phyloP scores from a whole-genome alignment of 2,329 filamentous ascomycete species.

The Fusarium sp. region DNA sequence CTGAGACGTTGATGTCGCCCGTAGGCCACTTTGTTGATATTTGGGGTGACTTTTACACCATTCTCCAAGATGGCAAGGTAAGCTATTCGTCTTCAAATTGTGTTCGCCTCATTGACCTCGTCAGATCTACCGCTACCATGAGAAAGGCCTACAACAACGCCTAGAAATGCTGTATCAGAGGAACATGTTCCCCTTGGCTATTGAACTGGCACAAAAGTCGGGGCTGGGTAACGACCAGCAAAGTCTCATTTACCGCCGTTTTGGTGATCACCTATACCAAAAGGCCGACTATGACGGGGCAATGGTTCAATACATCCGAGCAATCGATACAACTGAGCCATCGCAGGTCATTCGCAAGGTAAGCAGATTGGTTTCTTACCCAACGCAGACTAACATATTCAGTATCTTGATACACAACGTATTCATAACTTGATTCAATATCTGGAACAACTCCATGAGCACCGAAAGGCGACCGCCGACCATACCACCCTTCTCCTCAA shows the following conservation, averaged over 20 bases:
- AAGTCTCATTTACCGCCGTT: slow-evolving; percentile 91
- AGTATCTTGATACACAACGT: slow-evolving; percentile 95
- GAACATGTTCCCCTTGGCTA: slow-evolving; percentile 90
- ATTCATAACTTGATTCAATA: slow-evolving; percentile 99
- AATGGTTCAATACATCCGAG: slow-evolving; percentile 98
- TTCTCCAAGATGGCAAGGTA: slow-evolving; percentile 92
- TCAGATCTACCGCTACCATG: slow-evolving; percentile 86
- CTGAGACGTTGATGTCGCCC: slow-evolving; percentile 83
- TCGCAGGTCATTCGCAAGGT: slow-evolving; percentile 96
- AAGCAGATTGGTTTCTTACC: neutral
- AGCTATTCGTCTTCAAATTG: slow-evolving; percentile 15
- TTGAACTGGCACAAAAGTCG: slow-evolving; percentile 90
- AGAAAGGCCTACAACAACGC: slow-evolving; percentile 89
- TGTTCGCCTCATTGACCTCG: slow-evolving; percentile 26
- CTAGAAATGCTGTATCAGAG: slow-evolving; percentile 93
- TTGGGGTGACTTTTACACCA: slow-evolving; percentile 92
- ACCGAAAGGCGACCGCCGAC: slow-evolving; percentile 90
- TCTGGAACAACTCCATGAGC: slow-evolving; percentile 93
- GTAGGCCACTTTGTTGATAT: slow-evolving; percentile 84
- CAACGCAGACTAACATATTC: slow-evolving; percentile 43
- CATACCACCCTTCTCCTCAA: slow-evolving; percentile 95
- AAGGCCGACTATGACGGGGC: slow-evolving; percentile 96
- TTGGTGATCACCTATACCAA: slow-evolving; percentile 93
- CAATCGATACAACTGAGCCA: slow-evolving; percentile 95
- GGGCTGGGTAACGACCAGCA: slow-evolving; percentile 84